Conservation (phyloP, 140 eudicot species). For the Ambrosia hybrid region DNA sequence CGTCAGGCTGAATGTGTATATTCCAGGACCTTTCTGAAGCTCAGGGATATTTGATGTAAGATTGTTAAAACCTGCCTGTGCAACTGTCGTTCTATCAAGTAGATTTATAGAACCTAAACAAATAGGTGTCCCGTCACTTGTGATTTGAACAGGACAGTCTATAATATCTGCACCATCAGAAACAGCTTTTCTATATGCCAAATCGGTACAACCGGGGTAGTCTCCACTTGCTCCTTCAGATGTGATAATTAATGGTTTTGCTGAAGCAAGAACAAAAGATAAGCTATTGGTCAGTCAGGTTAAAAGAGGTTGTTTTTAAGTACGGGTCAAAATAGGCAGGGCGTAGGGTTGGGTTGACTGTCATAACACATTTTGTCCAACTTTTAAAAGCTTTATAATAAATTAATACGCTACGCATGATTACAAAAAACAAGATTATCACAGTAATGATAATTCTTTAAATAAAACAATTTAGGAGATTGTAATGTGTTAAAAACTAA, state of each 20-base stretch:
- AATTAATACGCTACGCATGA: too few species aligned
- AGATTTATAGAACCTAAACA: constrained; percentile 90
- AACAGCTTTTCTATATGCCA: constrained; percentile 70
- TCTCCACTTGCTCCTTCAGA: constrained; percentile 95
- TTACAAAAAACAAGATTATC: neutral
- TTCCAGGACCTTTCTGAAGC: constrained; percentile 47
- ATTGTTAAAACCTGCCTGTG: constrained; percentile 38
- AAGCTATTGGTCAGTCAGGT: constrained; percentile 18
- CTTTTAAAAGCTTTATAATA: too few species aligned
- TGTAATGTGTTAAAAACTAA: neutral
- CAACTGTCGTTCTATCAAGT: constrained; percentile 58
- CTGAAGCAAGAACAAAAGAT: constrained; percentile 46
- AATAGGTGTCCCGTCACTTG: constrained; percentile 76
- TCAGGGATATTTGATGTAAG: constrained; percentile 41
- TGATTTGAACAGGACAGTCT: constrained; percentile 90
- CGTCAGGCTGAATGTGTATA: constrained; percentile 69
- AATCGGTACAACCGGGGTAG: constrained; percentile 91
- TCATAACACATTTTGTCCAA: neutral
- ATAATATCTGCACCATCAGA: constrained; percentile 87
- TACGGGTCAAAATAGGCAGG: neutral
- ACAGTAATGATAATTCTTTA: neutral
- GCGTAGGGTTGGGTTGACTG: neutral
- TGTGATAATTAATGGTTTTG: constrained; percentile 60
- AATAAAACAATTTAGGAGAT: neutral
- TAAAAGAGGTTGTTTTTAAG: neutral